Percentiles rank a stretch among this genome's conserved stretches.
Evolutionary conservation across 768 basidiomycete genomes (phyloP).

Genomic region (Lentinula raphanica): DNA sequence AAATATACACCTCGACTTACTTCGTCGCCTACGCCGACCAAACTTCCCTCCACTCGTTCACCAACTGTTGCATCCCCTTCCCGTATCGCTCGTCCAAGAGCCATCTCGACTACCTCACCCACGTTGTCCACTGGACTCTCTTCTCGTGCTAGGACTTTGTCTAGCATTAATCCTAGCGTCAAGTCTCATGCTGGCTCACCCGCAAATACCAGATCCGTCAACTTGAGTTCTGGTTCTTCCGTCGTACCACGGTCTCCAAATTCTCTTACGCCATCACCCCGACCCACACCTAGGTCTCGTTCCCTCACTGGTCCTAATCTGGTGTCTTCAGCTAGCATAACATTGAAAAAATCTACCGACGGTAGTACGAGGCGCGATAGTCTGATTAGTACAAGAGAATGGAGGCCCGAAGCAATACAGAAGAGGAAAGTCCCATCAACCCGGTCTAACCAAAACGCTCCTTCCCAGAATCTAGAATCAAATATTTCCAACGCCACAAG

Average conservation of each 20-base stretch:
- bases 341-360: neutral
- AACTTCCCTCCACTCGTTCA: neutral
- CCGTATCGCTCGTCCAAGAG: neutral
- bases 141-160: neutral
- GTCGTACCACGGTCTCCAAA: neutral
- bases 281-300: neutral
- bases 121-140: neutral
- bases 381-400: neutral
- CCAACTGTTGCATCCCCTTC: neutral
- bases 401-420: neutral
- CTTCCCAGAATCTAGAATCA: neutral
- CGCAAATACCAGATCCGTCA: neutral
- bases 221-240: neutral
- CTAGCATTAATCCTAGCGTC: neutral
- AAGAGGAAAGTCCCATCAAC: neutral
- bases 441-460: neutral
- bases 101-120: neutral
- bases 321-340: neutral
- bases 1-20: neutral
- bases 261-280: neutral
- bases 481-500: neutral
- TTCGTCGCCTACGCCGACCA: neutral
- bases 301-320: neutral
- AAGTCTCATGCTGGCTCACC: neutral
- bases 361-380: neutral